These are phyloP conservation scores for Pseudozyma pruni DNA, from an alignment of 1,284 basidiomycete species.

Conservation along the genomic window DNA sequence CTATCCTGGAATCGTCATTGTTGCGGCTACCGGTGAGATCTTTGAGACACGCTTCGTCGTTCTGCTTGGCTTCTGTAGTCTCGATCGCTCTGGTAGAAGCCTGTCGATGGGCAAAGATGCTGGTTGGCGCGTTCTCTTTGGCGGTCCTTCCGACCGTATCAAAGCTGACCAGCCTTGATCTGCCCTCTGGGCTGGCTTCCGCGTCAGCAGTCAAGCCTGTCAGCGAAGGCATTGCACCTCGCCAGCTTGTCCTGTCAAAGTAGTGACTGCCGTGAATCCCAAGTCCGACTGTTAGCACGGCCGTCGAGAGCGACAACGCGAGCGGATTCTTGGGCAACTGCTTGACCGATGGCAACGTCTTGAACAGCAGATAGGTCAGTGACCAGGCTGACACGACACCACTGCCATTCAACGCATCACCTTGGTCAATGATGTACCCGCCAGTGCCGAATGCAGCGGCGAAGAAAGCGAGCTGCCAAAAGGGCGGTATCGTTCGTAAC, in stretches of 20 bases:
- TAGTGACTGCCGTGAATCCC: slow-evolving; percentile 60
- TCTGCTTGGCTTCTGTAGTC: no score
- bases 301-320: slow-evolving; percentile 28
- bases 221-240: slow-evolving; percentile 51
- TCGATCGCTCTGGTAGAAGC: not conserved
- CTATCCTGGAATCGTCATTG: slow-evolving; percentile 27
- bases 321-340: slow-evolving; percentile 40
- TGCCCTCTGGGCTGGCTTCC: not conserved
- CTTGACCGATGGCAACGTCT: slow-evolving; percentile 38
- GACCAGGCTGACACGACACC: slow-evolving; percentile 61
- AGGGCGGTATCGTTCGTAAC: slow-evolving; percentile 50
- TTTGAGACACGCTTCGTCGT: no score
- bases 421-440: slow-evolving; percentile 63
- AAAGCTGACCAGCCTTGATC: slow-evolving; percentile 14
- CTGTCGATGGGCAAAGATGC: slow-evolving; percentile 19
- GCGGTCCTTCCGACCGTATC: slow-evolving; percentile 19
- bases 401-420: slow-evolving; percentile 59
- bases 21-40: not conserved
- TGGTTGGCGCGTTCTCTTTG: not conserved
- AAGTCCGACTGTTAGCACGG: slow-evolving; percentile 39
- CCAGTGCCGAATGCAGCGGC: slow-evolving; percentile 54
- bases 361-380: slow-evolving; percentile 59
- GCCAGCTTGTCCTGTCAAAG: slow-evolving; percentile 62
- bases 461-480: slow-evolving; percentile 61
- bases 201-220: not conserved